Evolutionary conservation across 1,139 yeast genomes (phyloP), one percentile per base, ranked within the genome.

Genomic region (Pichia sp.): DNA sequence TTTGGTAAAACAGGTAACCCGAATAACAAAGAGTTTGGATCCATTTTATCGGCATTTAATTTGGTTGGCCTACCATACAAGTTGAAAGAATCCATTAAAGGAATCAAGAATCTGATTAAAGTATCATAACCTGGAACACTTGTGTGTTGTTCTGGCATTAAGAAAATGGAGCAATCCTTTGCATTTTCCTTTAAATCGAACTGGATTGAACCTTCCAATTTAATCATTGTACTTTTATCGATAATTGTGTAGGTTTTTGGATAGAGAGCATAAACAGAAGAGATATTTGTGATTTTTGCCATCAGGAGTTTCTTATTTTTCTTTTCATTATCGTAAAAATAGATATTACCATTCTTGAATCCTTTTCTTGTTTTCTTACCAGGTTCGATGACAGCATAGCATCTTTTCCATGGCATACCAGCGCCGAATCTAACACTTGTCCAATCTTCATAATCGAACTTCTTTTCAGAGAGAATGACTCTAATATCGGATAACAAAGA

Each of bases 371-470:
- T 68, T 59, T 65, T 71, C 67, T 61, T 69, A 9, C 68, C 69
- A 9, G 96, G 97, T 52, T 91, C 89, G 48, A 91, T 79, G n/a
- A 90, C 96, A 1, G 96, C 93, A 72, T 79, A 93, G 63, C 96
- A 91, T 53, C 96, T 76, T 62, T 85, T 87, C 97, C 98, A 93
- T 1, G 97, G 96, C 96, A 89, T 89, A 32, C 99, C 99, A 17
- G 94, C 80, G 15, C 98, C 98, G 66, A 91, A 91, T 55, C 98
- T 75, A 22, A 93, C 95, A 66, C 91, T 79, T 34, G 87, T 90
- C 97, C 96, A 91, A 61, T 91, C 96, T 65, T 89, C 96, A 61
- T 89, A 95, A 52, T 80, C 82, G 62, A 83, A 87, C 59, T 93
- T 80, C 28, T 93, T 85, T 58, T 88, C 96, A 1, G 95, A 84